These are phyloP conservation scores for Panaeolus papilionaceus DNA, from an alignment of 768 basidiomycete species.

Conservation along the genomic window DNA sequence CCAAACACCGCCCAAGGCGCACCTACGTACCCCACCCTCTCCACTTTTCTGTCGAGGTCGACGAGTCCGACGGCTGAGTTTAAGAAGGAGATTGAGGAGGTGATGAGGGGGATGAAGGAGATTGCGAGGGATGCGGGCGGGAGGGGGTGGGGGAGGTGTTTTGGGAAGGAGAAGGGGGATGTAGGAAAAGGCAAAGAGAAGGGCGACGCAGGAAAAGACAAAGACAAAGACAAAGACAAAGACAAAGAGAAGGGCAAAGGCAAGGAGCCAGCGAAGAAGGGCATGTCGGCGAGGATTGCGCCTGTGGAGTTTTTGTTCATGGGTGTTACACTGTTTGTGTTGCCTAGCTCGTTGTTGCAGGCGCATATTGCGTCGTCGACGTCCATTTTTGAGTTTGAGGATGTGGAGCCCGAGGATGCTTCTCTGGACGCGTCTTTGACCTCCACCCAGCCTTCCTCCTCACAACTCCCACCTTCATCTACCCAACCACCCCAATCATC, in stretches of 20 bases:
- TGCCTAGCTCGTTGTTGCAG: neutral
- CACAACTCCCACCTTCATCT: too few relatives aligned
- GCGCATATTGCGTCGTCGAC: neutral
- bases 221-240: neutral
- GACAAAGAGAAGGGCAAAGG: neutral
- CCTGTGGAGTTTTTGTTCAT: slow-evolving; percentile 5
- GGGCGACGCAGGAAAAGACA: too few relatives aligned
- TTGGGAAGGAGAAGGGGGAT: neutral
- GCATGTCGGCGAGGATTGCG: neutral
- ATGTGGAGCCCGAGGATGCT: too few relatives aligned
- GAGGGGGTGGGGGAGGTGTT: neutral
- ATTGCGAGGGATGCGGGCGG: neutral
- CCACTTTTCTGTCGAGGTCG: neutral
- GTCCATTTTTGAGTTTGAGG: too few relatives aligned
- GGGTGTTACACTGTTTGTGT: neutral
- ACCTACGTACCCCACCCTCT: neutral
- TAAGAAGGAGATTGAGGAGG: neutral
- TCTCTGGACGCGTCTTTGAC: too few relatives aligned
- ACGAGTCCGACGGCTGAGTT: neutral
- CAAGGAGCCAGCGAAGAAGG: neutral
- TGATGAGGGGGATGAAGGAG: neutral
- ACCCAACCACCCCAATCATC: too few relatives aligned
- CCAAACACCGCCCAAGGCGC: neutral
- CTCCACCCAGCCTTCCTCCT: too few relatives aligned
- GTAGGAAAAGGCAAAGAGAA: neutral